Evolutionary conservation across 768 basidiomycete species (phyloP), one percentile per base, ranked within the genome.

Genomic region (Amanita inopinata): DNA sequence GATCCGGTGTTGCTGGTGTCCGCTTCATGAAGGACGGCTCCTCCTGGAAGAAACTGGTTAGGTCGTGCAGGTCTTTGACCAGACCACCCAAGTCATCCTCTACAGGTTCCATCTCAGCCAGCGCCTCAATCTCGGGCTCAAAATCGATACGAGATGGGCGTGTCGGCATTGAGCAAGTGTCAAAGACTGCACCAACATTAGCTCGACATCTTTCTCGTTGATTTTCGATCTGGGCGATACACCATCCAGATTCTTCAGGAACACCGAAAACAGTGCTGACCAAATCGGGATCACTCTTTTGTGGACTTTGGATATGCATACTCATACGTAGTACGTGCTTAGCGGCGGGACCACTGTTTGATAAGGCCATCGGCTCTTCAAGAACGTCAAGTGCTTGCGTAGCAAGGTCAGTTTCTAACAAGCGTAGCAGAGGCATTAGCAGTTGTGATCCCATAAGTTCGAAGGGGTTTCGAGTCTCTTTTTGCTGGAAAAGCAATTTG

Each of bases 261-360:
- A 87, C 67, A 11, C 91, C 89, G 55, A 93, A 93, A 9, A 93
- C 72, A 17, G 78, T 80, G 1, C 79, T 76, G 5, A 70, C 65
- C 4, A 74, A 69, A 28, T 83, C 76, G 8, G 70, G 64, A 32
- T 70, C 64, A 18, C 64, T 56, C 24, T 61, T 59, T 5, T 57
- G 50, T 20, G 63, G 48, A 11, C 69, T 59, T 20, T 70, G 73
- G 17, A 71, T 56, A 49, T 84, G 80, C 76, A 92, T 81, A 59
- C 90, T 91, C 87, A 93, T 90, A 4, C 88, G 77, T 17, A 93
- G 68, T n/a, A 92, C 85, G 50, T 89, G 83, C 46, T 83, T 83
- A 0, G 88, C 86, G 0, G 81, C 72, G 35, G 77, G 79, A 17
- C 85, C 83, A 32, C 76, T 71, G 32, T 80, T 77, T 1, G 78